Base-by-base conservation (phyloP, 192 early-diverging fungal genomes). In the Gigaspora rosea region DNA sequence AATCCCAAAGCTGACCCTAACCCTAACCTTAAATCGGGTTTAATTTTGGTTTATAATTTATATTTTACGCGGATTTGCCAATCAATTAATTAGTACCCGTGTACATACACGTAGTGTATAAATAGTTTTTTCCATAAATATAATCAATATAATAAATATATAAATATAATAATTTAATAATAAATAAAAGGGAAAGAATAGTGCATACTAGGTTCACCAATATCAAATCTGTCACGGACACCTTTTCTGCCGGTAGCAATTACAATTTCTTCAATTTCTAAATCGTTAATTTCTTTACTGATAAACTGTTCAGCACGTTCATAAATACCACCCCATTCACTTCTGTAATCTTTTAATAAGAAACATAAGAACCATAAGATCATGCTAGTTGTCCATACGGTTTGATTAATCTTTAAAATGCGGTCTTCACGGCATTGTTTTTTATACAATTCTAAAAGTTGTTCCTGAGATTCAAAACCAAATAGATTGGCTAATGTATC, bases 301-400 rank as follows among this genome's bases (percentile, higher is more conserved):
- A 76, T 76, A n/a, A 65, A 76, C 49, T 49, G 74, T 50, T 76
- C 61, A 48, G 74, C 62, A 52, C 74, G 74, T 46, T 76, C 74
- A 48, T 65, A 63, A 49, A 65, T n/a, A 9, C 36, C 27, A 0
- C 35, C 12, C 74, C 74, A 76, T 47, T 76, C 74, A 22, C 15
- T 50, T 61, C 63, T 32, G 4, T 51, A 65, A 2, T 57, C 57
- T 51, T 59, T 76, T 41, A 76, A 64, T 57, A 76, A 63, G 64
- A 51, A 65, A 49, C 63, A 13, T 50, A 76, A 76, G 8, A 76
- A 76, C 74, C 74, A 76, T 36, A 76, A 18, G 1, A 65, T 61
- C 74, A 76, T 50, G 64, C 74, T 76, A 27, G 74, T 66, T 7
- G 63, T 41, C 74, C 62, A 65, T 6, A 76, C 32, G 8, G 74